These are phyloP conservation scores for Boletus edulis DNA, from an alignment of 768 basidiomycete species.

Conservation along the genomic window DNA sequence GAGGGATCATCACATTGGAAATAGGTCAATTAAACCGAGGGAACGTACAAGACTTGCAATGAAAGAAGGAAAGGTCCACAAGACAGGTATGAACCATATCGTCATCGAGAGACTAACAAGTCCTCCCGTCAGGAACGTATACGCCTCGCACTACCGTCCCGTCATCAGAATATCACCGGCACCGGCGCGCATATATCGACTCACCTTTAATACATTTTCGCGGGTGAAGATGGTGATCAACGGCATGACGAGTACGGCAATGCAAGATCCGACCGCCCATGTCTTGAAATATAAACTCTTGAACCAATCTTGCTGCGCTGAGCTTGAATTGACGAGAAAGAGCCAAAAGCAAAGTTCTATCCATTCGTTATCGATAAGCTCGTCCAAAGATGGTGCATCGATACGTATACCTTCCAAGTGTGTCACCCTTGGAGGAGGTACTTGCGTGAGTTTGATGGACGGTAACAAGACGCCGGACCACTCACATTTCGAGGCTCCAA, in stretches of 20 bases:
- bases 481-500: constrained; percentile 79
- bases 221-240: constrained; percentile 65
- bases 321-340: constrained; percentile 68
- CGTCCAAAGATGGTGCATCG: neutral
- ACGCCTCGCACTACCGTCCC: constrained; percentile 58
- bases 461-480: neutral
- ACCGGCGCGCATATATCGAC: constrained; percentile 7
- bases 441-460: too few relatives aligned
- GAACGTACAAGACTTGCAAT: constrained; percentile 53
- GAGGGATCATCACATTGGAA: neutral
- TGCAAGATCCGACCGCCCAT: constrained; percentile 64
- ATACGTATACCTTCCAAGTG: constrained; percentile 65
- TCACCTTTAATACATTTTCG: constrained; percentile 55
- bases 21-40: neutral
- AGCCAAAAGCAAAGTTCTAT: constrained; percentile 86
- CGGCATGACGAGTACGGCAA: constrained; percentile 67
- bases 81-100: constrained; percentile 68
- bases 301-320: constrained; percentile 74
- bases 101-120: constrained; percentile 69
- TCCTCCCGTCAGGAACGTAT: constrained; percentile 66
- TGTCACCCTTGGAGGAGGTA: constrained; percentile 52
- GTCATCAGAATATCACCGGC: constrained; percentile 8
- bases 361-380: neutral
- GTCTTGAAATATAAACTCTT: constrained; percentile 67
- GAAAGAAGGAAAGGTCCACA: constrained; percentile 72